Evolutionary conservation across 768 basidiomycete species (phyloP).

Genomic region (Boletales sp.): DNA sequence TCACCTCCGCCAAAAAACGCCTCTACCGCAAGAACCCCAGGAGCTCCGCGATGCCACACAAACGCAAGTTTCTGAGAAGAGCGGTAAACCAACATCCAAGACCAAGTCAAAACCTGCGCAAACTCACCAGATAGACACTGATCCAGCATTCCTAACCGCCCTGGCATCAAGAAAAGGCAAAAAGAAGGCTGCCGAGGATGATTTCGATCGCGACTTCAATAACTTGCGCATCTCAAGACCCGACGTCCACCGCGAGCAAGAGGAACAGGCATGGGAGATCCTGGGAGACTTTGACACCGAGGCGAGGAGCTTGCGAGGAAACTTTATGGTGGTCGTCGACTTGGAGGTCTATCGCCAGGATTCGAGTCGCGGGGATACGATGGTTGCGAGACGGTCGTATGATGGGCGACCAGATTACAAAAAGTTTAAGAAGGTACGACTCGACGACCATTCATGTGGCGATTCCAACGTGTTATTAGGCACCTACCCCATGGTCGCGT

Average conservation of each 20-base stretch:
- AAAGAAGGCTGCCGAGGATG: slow-evolving; percentile 50
- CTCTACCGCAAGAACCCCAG: slow-evolving; percentile 1
- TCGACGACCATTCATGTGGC: background rate
- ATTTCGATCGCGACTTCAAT: slow-evolving; percentile 78
- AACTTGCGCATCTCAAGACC: slow-evolving; percentile 69
- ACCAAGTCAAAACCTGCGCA: slow-evolving; percentile 4
- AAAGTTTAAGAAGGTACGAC: slow-evolving; percentile 69
- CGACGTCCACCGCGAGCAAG: slow-evolving; percentile 44
- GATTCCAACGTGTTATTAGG: slow-evolving; percentile 19
- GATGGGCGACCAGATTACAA: slow-evolving; percentile 65
- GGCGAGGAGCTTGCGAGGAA: slow-evolving; percentile 58
- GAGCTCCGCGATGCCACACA: background rate
- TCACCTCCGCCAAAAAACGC: slow-evolving; percentile 1
- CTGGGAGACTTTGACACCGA: slow-evolving; percentile 61
- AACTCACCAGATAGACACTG: slow-evolving; percentile 44
- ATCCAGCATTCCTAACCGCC: slow-evolving; percentile 65
- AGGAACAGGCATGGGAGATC: slow-evolving; percentile 53
- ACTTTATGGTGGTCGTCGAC: slow-evolving; percentile 77
- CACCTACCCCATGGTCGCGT: slow-evolving; percentile 19
- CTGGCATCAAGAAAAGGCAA: slow-evolving; percentile 69
- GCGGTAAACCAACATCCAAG: slow-evolving; percentile 4
- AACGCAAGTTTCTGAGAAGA: slow-evolving; percentile 30
- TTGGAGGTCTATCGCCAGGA: slow-evolving; percentile 48
- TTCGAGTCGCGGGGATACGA: slow-evolving; percentile 11
- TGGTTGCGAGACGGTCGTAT: slow-evolving; percentile 34